Evolutionary conservation across 345 rosid genomes (phyloP), one percentile per base, ranked within the genome.

Genomic region (Eucalyptus cloeziana): DNA sequence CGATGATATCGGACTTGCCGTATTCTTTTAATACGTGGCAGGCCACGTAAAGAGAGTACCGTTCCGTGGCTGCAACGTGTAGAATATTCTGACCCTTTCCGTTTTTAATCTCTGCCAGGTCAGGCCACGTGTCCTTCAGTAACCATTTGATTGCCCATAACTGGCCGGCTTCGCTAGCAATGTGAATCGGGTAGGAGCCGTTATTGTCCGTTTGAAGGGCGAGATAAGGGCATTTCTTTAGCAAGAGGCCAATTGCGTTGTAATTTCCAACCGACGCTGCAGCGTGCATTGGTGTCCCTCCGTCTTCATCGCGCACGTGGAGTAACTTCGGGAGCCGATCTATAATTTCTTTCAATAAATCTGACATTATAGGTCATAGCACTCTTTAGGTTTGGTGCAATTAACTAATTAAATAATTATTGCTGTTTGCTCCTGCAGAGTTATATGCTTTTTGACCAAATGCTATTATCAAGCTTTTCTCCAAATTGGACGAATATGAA

Each of bases 241-340:
- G 80, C 80, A 69, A 2, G 80, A 69, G 0, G 3, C 2, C 7
- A 3, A 50, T 50, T 50, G 17, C 52, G 1, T 15, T 19, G 1
- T 1, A 1, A 15, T 50, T 0, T 50, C 52, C 52, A 50, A 0
- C 52, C 52, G 0, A 15, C 1, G 52, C 52, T 50, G 52, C 52
- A 0, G 7, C 7, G 52, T 50, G 52, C 52, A 50, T 7, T 50
- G 52, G 52, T 15, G 52, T 50, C 19, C 52, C 0, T 1, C 52
- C 52, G 19, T 50, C 0, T 50, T 50, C 52, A 50, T 50, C 52
- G 19, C 19, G 7, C 52, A 15, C 52, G 52, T 15, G 52, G 0
- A 50, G 52, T 50, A 50, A 50, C 52, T 50, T 50, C 52, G 52
- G 52, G 0, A 50, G 52, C 52, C 0, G 19, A 6, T 15, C 7